Percentiles rank a stretch among this genome's conserved stretches.
Evolutionary conservation across 2,329 filamentous ascomycete genomes (phyloP).

Genomic region (Macrophomina phaseolina): DNA sequence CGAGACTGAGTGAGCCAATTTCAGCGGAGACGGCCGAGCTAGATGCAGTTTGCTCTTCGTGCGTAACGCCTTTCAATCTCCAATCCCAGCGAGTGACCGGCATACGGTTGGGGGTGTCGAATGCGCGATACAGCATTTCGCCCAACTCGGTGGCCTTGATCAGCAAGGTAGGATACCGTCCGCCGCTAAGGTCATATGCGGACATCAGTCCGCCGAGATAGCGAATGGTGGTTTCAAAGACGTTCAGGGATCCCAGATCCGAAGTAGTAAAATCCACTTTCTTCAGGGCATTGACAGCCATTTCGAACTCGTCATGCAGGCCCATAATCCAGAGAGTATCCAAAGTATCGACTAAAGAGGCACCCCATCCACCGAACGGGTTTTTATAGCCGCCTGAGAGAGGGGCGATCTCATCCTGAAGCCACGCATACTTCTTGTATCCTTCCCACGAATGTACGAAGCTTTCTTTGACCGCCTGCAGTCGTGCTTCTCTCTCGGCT

Average conservation of each 20-base stretch:
- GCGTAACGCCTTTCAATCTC: constrained; percentile 38
- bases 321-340: constrained; percentile 70
- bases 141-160: constrained; percentile 49
- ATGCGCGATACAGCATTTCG: constrained; percentile 52
- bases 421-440: constrained; percentile 61
- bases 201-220: constrained; percentile 47
- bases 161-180: constrained; percentile 44
- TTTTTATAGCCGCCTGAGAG: constrained; percentile 55
- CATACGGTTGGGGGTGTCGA: constrained; percentile 51
- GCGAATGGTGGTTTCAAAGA: constrained; percentile 50
- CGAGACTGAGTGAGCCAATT: constrained; percentile 45
- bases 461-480: constrained; percentile 42
- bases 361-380: constrained; percentile 61
- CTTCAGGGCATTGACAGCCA: constrained; percentile 58
- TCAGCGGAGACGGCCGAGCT: constrained; percentile 43
- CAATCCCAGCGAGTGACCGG: constrained; percentile 48
- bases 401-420: constrained; percentile 59
- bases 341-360: constrained; percentile 65
- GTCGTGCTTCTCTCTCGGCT: constrained; percentile 39
- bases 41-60: constrained; percentile 37
- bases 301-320: constrained; percentile 61
- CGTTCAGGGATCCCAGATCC: constrained; percentile 39
- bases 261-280: constrained; percentile 61
- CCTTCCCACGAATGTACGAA: constrained; percentile 52
- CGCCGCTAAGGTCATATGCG: constrained; percentile 44